Base-by-base conservation (phyloP, 805 yeast species). In the Teunomyces stri region DNA sequence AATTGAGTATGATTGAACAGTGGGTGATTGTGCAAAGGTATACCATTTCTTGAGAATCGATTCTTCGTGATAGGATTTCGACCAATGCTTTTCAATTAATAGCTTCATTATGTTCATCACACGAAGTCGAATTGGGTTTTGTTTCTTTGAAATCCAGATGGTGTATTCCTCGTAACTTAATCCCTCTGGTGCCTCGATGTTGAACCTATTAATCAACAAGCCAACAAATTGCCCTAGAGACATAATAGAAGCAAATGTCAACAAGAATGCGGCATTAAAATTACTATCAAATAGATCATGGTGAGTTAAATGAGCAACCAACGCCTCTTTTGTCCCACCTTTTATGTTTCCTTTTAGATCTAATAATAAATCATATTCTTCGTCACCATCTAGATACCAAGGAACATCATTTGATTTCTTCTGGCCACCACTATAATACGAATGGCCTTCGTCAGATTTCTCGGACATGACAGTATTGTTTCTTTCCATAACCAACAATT, bases 141-240 rank as follows among this genome's bases (percentile, higher is more conserved):
- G 81, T 58, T 88, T 88, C 58, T 78, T 79, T 36, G 81, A 80
- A 7, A 82, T 74, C 97, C 97, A 89, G 7, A 75, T 66, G 39
- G 81, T 80, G 62, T 87, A 88, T 58, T 89, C 96, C 51, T 86
- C 95, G 59, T 82, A 87, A 49, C 87, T 81, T 50, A 92, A 67
- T 0, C 95, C 96, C 58, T 88, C 96, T 0, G 97, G 97, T 18
- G 96, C 94, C 51, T 80, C 80, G 12, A 81, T 66, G 46, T 82
- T 76, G 65, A 84, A 92, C 46, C 95, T 72, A 34, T 77, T 76
- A 28, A 87, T 77, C 55, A 89, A 66, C 37, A 79, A 61, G 35
- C 75, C 74, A 37, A 87, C 69, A 31, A 91, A 70, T 44, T 84
- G 86, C 7, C 76, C 65, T 1, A 94, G 77, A 3, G 85, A 75